Conservation (phyloP, 2,329 filamentous ascomycete species). For the Septoria linicola region DNA sequence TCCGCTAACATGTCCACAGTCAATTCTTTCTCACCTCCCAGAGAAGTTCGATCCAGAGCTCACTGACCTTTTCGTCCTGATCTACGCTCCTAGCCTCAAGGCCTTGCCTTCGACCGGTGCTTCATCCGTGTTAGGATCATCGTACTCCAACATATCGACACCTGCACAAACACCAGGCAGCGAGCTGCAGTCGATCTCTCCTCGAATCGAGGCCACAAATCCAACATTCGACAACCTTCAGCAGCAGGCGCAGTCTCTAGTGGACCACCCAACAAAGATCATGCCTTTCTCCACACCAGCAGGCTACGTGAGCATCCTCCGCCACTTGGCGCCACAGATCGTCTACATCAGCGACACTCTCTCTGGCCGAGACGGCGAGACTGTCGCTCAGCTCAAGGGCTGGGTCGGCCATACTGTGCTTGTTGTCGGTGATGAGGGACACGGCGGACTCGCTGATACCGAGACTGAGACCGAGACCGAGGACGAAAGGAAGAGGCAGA, state of each 20-base stretch:
- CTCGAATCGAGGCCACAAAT: constrained; percentile 41
- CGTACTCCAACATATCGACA: constrained; percentile 78
- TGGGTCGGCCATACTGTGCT: constrained; percentile 64
- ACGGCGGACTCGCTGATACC: constrained; percentile 78
- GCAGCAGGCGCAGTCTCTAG: constrained; percentile 72
- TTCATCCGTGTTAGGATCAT: constrained; percentile 68
- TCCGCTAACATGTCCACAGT: constrained; percentile 40
- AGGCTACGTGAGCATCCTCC: constrained; percentile 81
- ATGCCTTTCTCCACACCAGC: constrained; percentile 82
- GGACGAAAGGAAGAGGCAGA: constrained; percentile 52
- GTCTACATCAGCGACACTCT: constrained; percentile 77
- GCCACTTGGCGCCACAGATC: constrained; percentile 78
- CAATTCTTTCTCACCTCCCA: constrained; percentile 83
- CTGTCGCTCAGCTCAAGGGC: constrained; percentile 64
- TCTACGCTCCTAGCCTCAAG: constrained; percentile 76
- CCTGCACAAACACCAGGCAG: constrained; percentile 64
- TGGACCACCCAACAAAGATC: constrained; percentile 82
- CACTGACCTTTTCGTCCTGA: constrained; percentile 80
- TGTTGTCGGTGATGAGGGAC: constrained; percentile 69
- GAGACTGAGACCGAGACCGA: constrained; percentile 65
- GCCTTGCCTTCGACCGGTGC: constrained; percentile 42
- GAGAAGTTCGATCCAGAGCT: constrained; percentile 70
- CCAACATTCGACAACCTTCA: constrained; percentile 70
- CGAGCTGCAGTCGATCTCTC: constrained; percentile 51
- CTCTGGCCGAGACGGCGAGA: constrained; percentile 67